phyloP scores from a whole-genome alignment of 1,139 yeast species.

The Nakaseomyces glabratus region DNA sequence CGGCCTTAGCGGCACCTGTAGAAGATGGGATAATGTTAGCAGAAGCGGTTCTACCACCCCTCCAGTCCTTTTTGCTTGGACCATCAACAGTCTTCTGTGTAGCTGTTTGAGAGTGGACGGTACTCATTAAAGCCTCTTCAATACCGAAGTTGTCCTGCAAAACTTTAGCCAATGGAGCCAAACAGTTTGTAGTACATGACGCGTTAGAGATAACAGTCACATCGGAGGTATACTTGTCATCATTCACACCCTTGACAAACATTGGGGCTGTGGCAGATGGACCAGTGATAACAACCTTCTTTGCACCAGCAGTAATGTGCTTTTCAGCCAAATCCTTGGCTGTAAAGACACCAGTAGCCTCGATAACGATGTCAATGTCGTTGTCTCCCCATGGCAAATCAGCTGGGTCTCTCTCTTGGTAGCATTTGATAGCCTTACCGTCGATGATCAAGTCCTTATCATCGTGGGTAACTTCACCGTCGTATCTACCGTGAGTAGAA shows the following conservation, averaged over 20 bases:
- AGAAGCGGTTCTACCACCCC: slow-evolving; percentile 91
- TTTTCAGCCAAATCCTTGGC: slow-evolving; percentile 67
- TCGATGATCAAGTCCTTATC: slow-evolving; percentile 56
- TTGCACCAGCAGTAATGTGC: slow-evolving; percentile 83
- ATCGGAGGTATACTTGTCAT: slow-evolving; percentile 60
- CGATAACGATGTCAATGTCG: slow-evolving; percentile 71
- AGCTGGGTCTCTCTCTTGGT: slow-evolving; percentile 76
- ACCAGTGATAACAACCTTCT: slow-evolving; percentile 79
- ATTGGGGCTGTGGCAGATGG: slow-evolving; percentile 83
- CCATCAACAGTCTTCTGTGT: slow-evolving; percentile 88
- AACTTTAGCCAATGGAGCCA: slow-evolving; percentile 82
- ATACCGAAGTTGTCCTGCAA: slow-evolving; percentile 71
- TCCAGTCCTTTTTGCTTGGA: slow-evolving; percentile 92
- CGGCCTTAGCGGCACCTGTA: slow-evolving; percentile 90
- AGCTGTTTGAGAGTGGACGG: slow-evolving; percentile 83
- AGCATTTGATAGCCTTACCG: slow-evolving; percentile 58
- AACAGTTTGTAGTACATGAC: slow-evolving; percentile 84
- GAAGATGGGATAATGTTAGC: slow-evolving; percentile 86
- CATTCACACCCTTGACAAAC: slow-evolving; percentile 84
- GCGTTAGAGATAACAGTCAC: slow-evolving; percentile 72
- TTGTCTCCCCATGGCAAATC: slow-evolving; percentile 73
- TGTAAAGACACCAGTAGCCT: slow-evolving; percentile 86
- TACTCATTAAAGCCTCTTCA: slow-evolving; percentile 83
- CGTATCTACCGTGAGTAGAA: slow-evolving; percentile 73
- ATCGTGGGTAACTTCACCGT: slow-evolving; percentile 58